phyloP scores from a whole-genome alignment of 768 basidiomycete genomes.

The Termitomyces sp. region DNA sequence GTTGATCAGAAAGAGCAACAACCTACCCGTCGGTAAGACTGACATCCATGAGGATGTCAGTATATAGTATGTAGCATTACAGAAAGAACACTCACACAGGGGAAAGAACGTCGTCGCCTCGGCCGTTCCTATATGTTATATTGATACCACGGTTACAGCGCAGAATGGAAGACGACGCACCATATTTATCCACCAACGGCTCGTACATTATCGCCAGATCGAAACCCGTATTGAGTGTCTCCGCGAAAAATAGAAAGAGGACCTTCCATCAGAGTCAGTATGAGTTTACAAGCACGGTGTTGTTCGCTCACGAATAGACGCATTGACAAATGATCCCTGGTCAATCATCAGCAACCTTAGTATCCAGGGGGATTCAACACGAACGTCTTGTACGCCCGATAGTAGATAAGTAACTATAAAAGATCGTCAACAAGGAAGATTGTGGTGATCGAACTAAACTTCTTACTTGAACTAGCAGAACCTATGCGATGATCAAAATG shows the following conservation, averaged over 20 bases:
- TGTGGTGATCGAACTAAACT: background rate
- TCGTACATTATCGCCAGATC: conserved; percentile 46
- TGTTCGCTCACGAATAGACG: conserved; percentile 30
- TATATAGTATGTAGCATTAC: too few species aligned
- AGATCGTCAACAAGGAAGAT: background rate
- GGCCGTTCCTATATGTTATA: conserved; percentile 22
- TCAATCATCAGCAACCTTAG: background rate
- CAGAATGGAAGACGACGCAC: conserved; percentile 14
- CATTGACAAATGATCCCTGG: conserved; percentile 41
- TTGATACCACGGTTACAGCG: background rate
- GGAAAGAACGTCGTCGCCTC: conserved; percentile 34
- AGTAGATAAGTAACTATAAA: conserved; percentile 26
- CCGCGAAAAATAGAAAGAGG: conserved; percentile 37
- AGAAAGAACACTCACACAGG: conserved; percentile 19
- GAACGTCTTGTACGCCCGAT: conserved; percentile 36
- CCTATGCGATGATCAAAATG: conserved; percentile 16
- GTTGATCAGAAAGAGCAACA: background rate
- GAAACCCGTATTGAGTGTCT: conserved; percentile 40
- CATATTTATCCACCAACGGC: conserved; percentile 40
- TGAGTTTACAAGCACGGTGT: background rate
- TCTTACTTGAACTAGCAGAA: conserved; percentile 32
- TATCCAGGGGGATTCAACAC: background rate
- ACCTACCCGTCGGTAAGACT: conserved; percentile 24
- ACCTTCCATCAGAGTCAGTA: conserved; percentile 23
- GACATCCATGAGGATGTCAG: too few species aligned